Base-by-base conservation (phyloP, 257 asterid species). In the Anisodus tanguticus region DNA sequence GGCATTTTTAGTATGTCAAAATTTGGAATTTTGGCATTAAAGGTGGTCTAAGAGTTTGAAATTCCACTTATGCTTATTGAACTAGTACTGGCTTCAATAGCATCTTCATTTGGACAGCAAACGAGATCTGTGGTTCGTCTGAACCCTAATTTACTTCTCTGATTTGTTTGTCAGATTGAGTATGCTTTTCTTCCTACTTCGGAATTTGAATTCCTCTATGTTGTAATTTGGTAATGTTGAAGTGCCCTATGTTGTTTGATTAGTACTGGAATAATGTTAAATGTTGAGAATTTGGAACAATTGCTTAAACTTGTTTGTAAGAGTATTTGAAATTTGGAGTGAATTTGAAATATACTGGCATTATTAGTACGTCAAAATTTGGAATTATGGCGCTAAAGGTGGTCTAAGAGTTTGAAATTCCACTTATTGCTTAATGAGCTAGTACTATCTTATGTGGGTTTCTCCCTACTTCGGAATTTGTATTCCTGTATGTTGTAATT, bases 141-240 rank as follows among this genome's bases (percentile, higher is more conserved):
- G 80, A 37, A 51, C 69, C 86, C 81, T 74, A 74, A 49, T 74
- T 74, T 26, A 2, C 45, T 22, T 51, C 62, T 43, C 53, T 58
- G 85, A 70, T 70, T 81, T 70, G 59, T 70, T 41, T 37, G 58
- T 55, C 39, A 31, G 37, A 84, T 63, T 59, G n/a, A 77, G 86
- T 84, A 84, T 8, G 83, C 68, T 60, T 17, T 49, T 43, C 55
- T 54, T 57, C 8, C 26, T 16, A 70, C 54, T n/a, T 82, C 10
- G 57, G 43, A 12, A 82, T 49, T 82, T 67, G 39, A 49, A 82
- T 68, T 41, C 47, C 17, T 62, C 22, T 76, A 59, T 58, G 9
- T 49, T 8, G 54, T 49, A 49, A 49, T 49, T 49, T 49, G 54
- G 54, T 49, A 49, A 49, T 49, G 8, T 5, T 31, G 35, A 7